These are phyloP conservation scores for Usnea hakonensis DNA, from an alignment of 495 filamentous ascomycete species.

Conservation along the genomic window DNA sequence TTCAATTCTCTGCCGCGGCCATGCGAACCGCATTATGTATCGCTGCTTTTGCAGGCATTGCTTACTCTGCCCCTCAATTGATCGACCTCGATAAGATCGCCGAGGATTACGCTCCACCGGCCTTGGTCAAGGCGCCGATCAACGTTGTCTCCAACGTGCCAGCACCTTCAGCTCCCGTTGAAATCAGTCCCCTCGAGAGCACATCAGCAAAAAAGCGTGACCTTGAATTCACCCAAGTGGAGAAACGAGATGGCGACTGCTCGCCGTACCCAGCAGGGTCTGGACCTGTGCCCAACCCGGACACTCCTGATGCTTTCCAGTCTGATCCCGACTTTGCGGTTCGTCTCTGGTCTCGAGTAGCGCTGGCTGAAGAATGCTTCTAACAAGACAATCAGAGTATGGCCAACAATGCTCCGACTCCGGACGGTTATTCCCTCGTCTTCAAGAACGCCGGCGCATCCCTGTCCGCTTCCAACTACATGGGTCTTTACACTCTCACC, in stretches of 20 bases:
- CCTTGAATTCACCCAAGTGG: neutral
- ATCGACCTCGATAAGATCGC: neutral
- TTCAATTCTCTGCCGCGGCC: neutral
- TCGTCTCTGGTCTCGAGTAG: neutral
- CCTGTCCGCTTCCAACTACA: slow-evolving; percentile 32
- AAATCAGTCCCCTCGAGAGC: neutral
- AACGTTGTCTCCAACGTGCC: neutral
- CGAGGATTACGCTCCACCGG: neutral
- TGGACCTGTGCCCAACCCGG: neutral
- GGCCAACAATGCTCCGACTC: slow-evolving; percentile 15
- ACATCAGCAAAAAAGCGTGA: neutral
- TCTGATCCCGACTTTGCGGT: neutral
- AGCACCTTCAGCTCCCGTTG: neutral
- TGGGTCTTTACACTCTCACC: slow-evolving; percentile 33
- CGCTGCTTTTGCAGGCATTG: neutral
- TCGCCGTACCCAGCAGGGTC: neutral
- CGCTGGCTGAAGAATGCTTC: slow-evolving; percentile 1
- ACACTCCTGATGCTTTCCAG: neutral
- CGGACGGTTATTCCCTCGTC: slow-evolving; percentile 32
- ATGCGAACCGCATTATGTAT: neutral
- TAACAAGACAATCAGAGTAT: neutral
- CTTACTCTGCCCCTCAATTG: neutral
- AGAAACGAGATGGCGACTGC: slow-evolving; percentile 2
- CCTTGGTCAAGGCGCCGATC: neutral
- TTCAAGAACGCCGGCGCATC: slow-evolving; percentile 34